A percentile compares a stretch with the other conserved stretches of the same genome.
phyloP scores from a whole-genome alignment of 495 filamentous ascomycete species.

The Venustampulla echinocandica region DNA sequence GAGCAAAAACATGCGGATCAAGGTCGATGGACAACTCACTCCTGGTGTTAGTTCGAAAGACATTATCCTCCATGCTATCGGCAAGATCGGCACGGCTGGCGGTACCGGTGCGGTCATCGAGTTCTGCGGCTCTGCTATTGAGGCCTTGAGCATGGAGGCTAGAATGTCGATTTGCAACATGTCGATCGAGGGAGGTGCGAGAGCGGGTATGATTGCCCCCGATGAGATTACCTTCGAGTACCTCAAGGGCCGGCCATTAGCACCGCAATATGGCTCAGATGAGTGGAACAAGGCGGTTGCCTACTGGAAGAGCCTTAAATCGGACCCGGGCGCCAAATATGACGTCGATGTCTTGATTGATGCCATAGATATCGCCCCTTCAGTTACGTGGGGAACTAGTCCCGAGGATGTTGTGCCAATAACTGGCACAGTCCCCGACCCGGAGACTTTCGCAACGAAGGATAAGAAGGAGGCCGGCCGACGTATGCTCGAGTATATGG shows the following conservation, averaged over 20 bases:
- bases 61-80: slow-evolving; percentile 89
- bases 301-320: slow-evolving; percentile 83
- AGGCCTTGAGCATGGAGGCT: slow-evolving; percentile 86
- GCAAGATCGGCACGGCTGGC: slow-evolving; percentile 89
- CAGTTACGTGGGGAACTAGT: slow-evolving; percentile 93
- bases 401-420: slow-evolving; percentile 95
- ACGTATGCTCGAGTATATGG: slow-evolving; percentile 93
- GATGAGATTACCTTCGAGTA: slow-evolving; percentile 93
- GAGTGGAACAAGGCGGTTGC: slow-evolving; percentile 86
- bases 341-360: slow-evolving; percentile 83
- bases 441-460: slow-evolving; percentile 73
- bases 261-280: slow-evolving; percentile 69
- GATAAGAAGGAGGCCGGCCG: slow-evolving; percentile 67
- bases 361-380: slow-evolving; percentile 85
- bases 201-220: slow-evolving; percentile 94
- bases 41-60: slow-evolving; percentile 95
- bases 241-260: slow-evolving; percentile 80
- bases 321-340: slow-evolving; percentile 77
- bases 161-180: slow-evolving; percentile 99
- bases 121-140: slow-evolving; percentile 90
- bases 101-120: slow-evolving; percentile 93
- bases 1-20: slow-evolving; percentile 97
- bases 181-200: slow-evolving; percentile 95
- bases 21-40: slow-evolving; percentile 85
- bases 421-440: slow-evolving; percentile 79